A percentile compares a stretch with the other conserved stretches of the same genome.
These are phyloP conservation scores for Neoscytalidium dimidiatum DNA, from an alignment of 2,329 filamentous ascomycete genomes.

Conservation along the genomic window DNA sequence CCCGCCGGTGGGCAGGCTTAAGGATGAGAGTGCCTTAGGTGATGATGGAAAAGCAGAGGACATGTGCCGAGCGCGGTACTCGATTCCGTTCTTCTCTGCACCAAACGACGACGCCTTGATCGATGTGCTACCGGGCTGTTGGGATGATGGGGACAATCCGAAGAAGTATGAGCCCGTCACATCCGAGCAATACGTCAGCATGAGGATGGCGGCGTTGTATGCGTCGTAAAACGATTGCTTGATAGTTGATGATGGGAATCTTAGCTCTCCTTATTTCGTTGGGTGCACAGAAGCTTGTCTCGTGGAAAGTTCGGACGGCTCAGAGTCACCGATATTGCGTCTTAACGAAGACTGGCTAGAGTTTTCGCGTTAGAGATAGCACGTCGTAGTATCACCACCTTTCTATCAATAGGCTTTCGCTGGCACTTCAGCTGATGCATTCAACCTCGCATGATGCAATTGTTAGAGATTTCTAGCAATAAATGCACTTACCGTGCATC, in stretches of 20 bases:
- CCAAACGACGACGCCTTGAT: slow-evolving; percentile 41
- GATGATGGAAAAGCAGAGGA: slow-evolving; percentile 25
- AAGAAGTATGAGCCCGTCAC: slow-evolving; percentile 44
- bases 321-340: background rate
- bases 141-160: slow-evolving; percentile 30
- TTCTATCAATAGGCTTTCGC: background rate
- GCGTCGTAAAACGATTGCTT: background rate
- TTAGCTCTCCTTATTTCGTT: background rate
- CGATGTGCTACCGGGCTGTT: slow-evolving; percentile 40
- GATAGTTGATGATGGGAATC: background rate
- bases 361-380: background rate
- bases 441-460: background rate
- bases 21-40: background rate
- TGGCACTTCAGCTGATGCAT: background rate
- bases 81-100: slow-evolving; percentile 44
- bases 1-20: slow-evolving; percentile 25
- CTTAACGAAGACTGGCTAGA: background rate
- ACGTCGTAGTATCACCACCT: background rate
- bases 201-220: slow-evolving; percentile 36
- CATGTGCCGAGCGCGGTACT: slow-evolving; percentile 39
- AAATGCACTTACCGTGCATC: background rate
- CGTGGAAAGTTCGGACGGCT: background rate
- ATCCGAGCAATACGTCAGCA: slow-evolving; percentile 37
- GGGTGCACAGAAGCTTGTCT: background rate
- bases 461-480: background rate